Base-by-base conservation (phyloP, 192 early-diverging fungal genomes). In the Piromyces finnis region DNA sequence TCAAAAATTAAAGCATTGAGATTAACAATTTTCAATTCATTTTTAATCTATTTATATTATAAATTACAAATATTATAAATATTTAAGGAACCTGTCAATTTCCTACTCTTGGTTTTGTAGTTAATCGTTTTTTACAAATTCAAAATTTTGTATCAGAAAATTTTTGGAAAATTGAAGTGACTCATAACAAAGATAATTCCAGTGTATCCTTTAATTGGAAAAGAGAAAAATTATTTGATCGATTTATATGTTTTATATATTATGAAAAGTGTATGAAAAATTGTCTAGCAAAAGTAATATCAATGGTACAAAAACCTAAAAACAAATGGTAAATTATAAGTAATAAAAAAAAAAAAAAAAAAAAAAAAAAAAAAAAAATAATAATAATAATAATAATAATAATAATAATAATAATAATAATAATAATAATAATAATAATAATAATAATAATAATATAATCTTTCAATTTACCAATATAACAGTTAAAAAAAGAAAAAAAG, bases 41-140 rank as follows among this genome's bases (percentile, higher is more conserved):
- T n/a, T n/a, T n/a, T n/a, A n/a, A n/a, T n/a, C n/a, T n/a, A n/a
- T n/a, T n/a, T n/a, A n/a, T n/a, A n/a, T n/a, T n/a, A n/a, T n/a
- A n/a, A n/a, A n/a, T n/a, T 35, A 15, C 7, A 18, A 81, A 29
- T 36, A 30, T 28, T 16, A 11, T 17, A 29, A 27, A 30, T n/a
- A 12, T 37, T 16, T 29, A 78, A 93, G 93, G 96, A 12, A 88
- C 94, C 16, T 99, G 97, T 84, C 97, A 99, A 85, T 97, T 99
- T 77, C 97, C 97, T 5, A 98, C 96, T 0, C 81, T 99, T 17
- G 97, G 96, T 0, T 99, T 99, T 84, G 91, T 98, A 12, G 97
- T 98, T 12, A 94, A 96, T 79, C 91, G 92, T 80, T 97, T 89
- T 82, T 82, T 89, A 68, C 88, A 90, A 78, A 88, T 91, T 12